phyloP scores from a whole-genome alignment of 331 rosid genomes.

The Spiraea crenata region DNA sequence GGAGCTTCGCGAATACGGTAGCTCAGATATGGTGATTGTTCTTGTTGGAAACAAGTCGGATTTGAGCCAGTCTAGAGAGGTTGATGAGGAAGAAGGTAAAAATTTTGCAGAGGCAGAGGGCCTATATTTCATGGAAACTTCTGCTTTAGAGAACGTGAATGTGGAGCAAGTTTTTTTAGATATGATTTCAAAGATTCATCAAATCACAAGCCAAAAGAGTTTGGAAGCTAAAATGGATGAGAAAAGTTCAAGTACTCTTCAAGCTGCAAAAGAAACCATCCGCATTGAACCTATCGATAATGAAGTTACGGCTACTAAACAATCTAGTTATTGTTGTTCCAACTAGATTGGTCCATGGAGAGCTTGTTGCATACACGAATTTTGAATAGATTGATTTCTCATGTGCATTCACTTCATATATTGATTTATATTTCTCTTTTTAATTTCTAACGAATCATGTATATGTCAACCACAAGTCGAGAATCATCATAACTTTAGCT shows the following conservation, averaged over 20 bases:
- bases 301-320: conserved; percentile 86
- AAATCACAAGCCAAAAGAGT: conserved; percentile 54
- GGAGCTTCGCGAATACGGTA: conserved; percentile 70
- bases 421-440: no score
- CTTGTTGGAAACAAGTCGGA: conserved; percentile 79
- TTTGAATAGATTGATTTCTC: conserved; percentile 5
- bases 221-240: conserved; percentile 50
- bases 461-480: no score
- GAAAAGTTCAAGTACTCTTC: conserved; percentile 18
- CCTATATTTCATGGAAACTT: conserved; percentile 90
- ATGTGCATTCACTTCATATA: no score
- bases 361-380: neutral
- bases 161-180: conserved; percentile 76
- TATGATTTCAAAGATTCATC: conserved; percentile 67
- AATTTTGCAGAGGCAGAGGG: conserved; percentile 58
- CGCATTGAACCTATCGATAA: conserved; percentile 36
- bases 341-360: neutral
- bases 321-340: conserved; percentile 53
- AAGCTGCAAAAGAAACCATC: conserved; percentile 51
- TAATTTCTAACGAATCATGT: no score
- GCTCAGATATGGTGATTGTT: conserved; percentile 67
- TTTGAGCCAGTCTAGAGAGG: conserved; percentile 64
- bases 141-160: conserved; percentile 76
- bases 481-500: no score
- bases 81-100: conserved; percentile 64